These are phyloP conservation scores for Phytophthora parvispora DNA, from an alignment of 352 stramenopile genomes.

Conservation along the genomic window DNA sequence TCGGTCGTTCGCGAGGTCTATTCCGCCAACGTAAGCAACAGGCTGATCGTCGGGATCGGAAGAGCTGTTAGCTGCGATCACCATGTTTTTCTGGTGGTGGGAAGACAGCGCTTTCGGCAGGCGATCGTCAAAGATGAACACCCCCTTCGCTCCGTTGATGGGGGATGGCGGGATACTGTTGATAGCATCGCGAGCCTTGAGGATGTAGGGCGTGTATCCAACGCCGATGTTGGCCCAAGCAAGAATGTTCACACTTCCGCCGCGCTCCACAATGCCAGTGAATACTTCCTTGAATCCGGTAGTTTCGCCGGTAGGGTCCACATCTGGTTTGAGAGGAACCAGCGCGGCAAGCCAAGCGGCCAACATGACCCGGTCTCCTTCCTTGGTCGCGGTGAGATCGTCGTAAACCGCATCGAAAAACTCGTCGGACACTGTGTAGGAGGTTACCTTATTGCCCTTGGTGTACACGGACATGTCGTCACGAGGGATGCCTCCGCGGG, in stretches of 20 bases:
- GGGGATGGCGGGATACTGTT: conserved; percentile 35
- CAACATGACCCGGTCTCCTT: conserved; percentile 40
- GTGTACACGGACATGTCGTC: conserved; percentile 41
- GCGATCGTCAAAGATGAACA: conserved; percentile 63
- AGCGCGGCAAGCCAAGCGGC: conserved; percentile 59
- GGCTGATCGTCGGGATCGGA: conserved; percentile 13
- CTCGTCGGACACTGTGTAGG: conserved; percentile 49
- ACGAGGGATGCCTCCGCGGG: conserved; percentile 52
- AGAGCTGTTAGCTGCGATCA: conserved; percentile 21
- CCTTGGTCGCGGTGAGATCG: conserved; percentile 40
- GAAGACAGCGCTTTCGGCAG: conserved; percentile 38
- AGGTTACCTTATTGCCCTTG: conserved; percentile 48
- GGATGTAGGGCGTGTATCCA: conserved; percentile 40
- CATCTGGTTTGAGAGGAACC: conserved; percentile 45
- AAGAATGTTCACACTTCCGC: conserved; percentile 52
- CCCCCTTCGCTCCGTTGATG: conserved; percentile 16
- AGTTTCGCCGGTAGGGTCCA: conserved; percentile 17
- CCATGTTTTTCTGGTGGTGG: conserved; percentile 63
- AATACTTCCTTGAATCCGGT: conserved; percentile 45
- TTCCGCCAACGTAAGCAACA: conserved; percentile 58
- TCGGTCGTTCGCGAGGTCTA: conserved; percentile 64
- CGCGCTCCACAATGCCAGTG: conserved; percentile 33
- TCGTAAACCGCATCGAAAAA: conserved; percentile 59
- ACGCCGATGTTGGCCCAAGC: conserved; percentile 61
- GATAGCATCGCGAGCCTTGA: conserved; percentile 46